Evolutionary conservation across 1,284 basidiomycete species (phyloP).

Genomic region (Phellinidium pouzarii): DNA sequence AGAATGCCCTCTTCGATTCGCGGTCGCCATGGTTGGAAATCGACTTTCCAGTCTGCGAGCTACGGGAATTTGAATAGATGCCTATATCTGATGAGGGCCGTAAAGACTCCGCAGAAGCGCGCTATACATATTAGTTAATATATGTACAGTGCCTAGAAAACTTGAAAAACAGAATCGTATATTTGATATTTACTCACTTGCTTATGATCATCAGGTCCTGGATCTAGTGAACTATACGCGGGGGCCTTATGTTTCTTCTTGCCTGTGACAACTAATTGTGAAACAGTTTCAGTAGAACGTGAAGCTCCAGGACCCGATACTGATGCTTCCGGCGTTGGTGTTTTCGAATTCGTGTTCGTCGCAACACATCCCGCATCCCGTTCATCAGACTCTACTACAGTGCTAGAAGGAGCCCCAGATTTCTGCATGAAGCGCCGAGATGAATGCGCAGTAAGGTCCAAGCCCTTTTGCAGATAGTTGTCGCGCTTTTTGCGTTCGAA

Average conservation of each 20-base stretch:
- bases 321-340: neutral
- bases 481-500: slow-evolving; percentile 20
- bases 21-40: neutral
- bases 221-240: neutral
- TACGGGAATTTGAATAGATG: no score
- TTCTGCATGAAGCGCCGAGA: slow-evolving; percentile 7
- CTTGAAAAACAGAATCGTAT: neutral
- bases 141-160: neutral
- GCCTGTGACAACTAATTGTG: neutral
- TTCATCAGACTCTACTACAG: neutral
- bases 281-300: neutral
- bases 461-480: slow-evolving; percentile 18
- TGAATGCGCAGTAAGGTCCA: slow-evolving; percentile 18
- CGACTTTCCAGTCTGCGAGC: no score
- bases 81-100: no score
- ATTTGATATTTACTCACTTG: neutral
- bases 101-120: no score
- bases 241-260: neutral
- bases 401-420: neutral
- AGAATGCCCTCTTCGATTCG: neutral
- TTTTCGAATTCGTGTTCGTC: neutral
- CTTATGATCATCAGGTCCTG: neutral
- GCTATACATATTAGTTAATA: no score
- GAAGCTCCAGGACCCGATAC: neutral
- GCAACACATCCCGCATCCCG: neutral